A percentile compares a stretch with the other conserved stretches of the same genome.
Conservation (phyloP, 2,329 filamentous ascomycete species). For the Penicillium decumbens region DNA sequence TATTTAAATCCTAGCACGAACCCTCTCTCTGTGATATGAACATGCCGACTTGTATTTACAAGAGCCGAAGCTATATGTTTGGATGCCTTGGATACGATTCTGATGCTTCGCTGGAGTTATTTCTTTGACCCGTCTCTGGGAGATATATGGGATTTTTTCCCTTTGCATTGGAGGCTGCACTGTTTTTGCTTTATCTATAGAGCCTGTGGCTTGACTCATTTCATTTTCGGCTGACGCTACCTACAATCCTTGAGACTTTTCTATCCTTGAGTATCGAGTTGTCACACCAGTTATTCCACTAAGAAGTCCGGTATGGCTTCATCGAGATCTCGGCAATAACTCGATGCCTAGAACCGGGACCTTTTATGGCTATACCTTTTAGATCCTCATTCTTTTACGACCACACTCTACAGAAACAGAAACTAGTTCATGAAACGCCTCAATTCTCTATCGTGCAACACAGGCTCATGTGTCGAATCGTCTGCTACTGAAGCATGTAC, state of each 20-base stretch:
- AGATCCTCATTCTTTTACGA: background rate
- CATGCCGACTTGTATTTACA: background rate
- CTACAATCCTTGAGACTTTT: background rate
- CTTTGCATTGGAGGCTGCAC: background rate
- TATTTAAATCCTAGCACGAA: slow-evolving; percentile 25
- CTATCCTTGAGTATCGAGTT: background rate
- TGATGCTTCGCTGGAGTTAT: background rate
- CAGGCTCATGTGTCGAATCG: slow-evolving; percentile 9
- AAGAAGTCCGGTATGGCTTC: background rate
- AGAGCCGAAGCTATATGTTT: background rate
- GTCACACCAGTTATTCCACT: background rate
- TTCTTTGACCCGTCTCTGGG: background rate
- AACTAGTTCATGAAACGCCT: background rate
- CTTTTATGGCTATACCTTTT: background rate
- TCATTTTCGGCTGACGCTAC: background rate
- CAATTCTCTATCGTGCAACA: slow-evolving; percentile 11
- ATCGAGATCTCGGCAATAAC: background rate
- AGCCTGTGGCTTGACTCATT: background rate
- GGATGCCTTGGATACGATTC: background rate
- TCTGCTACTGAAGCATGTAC: slow-evolving; percentile 22
- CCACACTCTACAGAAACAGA: background rate
- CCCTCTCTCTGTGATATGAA: background rate
- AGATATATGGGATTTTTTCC: background rate
- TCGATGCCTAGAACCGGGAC: background rate
- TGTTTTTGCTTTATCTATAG: background rate